Evolutionary conservation across 2,329 filamentous ascomycete genomes (phyloP), one percentile per base, ranked within the genome.

Genomic region (Colletotrichum neosansevieriae): DNA sequence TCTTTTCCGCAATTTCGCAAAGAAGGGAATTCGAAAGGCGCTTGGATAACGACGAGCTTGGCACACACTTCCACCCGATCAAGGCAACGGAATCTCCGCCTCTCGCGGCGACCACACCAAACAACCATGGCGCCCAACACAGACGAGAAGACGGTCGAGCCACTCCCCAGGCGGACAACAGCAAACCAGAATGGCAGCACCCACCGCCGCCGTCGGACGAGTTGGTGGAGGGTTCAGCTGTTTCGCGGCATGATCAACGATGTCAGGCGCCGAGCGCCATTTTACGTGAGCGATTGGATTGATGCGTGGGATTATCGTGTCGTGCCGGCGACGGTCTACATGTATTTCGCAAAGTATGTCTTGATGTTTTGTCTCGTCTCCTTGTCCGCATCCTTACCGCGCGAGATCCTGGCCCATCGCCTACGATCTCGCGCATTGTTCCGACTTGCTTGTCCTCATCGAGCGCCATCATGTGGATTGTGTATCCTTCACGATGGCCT

Each of bases 291-390:
- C 78, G 94, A 97, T 79, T 97, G 92, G 92, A 83, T 77, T 17
- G 94, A 97, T 82, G 94, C 94, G 1, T 96, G 92, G 92, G 92
- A 97, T 76, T 97, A 97, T 81, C 88, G 94, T 61, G 92, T 97
- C 47, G 86, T 97, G 44, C 94, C 94, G 1, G 93, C 93, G 15
- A 97, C 94, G 10, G 83, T 97, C 34, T 97, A 97, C 80, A 97
- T 97, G 92, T 97, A 96, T 82, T 97, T 97, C 85, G 93, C 94
- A 71, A 97, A 97, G 93, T 95, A 85, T 70, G 84, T 72, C 19
- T 36, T 13, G 6, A 10, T 6, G 0, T 1, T 1, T 38, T 7
- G 29, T n/a, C 11, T 21, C 51, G n/a, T 32, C 13, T 19, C 12
- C 7, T 29, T 4, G 29, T 29, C 3, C 2, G 29, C 29, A 29